These are phyloP conservation scores for Dictyostelium intermedium DNA, from an alignment of 78 protist species.

Conservation along the genomic window DNA sequence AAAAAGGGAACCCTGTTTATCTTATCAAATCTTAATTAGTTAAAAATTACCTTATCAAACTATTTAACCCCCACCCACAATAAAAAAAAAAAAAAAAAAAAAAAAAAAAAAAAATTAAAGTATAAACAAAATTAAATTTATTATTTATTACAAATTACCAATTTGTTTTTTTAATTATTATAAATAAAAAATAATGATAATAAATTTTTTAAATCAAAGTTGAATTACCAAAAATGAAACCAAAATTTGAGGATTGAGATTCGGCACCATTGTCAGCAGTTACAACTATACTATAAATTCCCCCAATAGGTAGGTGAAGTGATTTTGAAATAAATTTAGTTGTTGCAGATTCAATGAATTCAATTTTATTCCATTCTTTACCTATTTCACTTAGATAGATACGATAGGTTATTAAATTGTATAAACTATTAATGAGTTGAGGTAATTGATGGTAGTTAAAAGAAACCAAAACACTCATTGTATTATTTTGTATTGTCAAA, in stretches of 20 bases:
- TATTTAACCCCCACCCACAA: too few species aligned
- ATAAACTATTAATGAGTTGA: background rate
- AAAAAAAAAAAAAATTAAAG: too few species aligned
- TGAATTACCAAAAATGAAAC: background rate
- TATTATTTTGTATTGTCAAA: background rate
- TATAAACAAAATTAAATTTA: too few species aligned
- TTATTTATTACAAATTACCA: too few species aligned
- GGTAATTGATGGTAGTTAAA: background rate
- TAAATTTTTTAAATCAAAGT: background rate
- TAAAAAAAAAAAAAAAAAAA: too few species aligned
- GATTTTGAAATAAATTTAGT: background rate
- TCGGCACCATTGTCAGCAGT: constrained; percentile 16
- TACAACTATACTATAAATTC: background rate
- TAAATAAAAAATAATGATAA: too few species aligned
- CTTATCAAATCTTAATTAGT: too few species aligned
- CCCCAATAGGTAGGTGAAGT: background rate
- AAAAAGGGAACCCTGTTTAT: too few species aligned
- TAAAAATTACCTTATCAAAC: too few species aligned
- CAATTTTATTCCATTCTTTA: background rate
- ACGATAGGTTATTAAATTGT: background rate
- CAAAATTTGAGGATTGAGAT: constrained; percentile 3
- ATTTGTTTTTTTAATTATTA: too few species aligned
- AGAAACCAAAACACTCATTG: background rate
- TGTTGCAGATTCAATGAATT: background rate
- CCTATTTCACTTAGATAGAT: background rate